Base-by-base conservation (phyloP, 371 early-diverging fungal genomes). In the Mortierella sp. region DNA sequence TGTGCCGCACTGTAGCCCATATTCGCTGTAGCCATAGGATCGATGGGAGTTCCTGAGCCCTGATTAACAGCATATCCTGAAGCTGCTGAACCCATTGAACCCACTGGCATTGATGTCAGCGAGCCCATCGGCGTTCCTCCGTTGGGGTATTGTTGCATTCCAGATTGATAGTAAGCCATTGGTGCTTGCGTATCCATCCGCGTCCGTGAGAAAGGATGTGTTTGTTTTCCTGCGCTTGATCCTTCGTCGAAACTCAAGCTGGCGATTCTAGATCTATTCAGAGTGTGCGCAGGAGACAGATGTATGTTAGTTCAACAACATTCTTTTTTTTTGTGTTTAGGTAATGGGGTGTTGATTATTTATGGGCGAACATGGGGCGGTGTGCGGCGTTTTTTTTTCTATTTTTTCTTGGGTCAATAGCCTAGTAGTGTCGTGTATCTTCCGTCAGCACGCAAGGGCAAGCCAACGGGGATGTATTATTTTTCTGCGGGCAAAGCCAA, bases 131-230 rank as follows among this genome's bases (percentile, higher is more conserved):
- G 82, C 26, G 82, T 72, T 24, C 78, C 82, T 72, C 82, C 82
- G 53, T 75, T 75, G 21, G 77, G 80, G 69, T 75, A 80, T 31
- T 83, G 78, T 46, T 79, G 80, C 78, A 77, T 77, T 44, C 73
- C 72, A 70, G 80, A 69, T 44, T 76, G 83, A 46, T 83, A 83
- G 69, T 80, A 83, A 34, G 83, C 72, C 51, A 83, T 76, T 34
- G 80, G 77, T 74, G 79, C 78, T 73, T 78, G 82, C 44, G 82
- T 82, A 37, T 82, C 75, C 82, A 78, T 82, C 72, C 37, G 26
- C 24, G 21, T 31, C 53, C 28, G 72, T 24, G 26, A 51, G 53
- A 34, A 67, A 34, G 13, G 71, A 51, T 72, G 77, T 24, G 48
- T 67, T 67, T 21, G 5, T 73, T 16, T 51, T 48, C 75, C 57